Percentiles rank a stretch among this genome's conserved stretches.
Conservation (phyloP, 2,329 filamentous ascomycete species). For the Trichophyton verrucosum region DNA sequence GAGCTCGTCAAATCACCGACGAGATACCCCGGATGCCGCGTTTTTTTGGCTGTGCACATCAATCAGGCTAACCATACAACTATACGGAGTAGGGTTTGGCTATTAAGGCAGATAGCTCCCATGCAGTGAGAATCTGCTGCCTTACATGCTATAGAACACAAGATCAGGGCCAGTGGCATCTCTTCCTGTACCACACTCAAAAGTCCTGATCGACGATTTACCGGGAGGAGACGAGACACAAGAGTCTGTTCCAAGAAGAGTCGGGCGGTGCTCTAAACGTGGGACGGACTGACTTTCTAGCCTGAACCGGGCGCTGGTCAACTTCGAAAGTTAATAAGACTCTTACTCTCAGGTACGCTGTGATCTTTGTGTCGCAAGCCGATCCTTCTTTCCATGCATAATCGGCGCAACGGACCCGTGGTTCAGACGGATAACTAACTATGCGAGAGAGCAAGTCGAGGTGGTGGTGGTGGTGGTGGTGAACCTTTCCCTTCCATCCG, state of each 20-base stretch:
- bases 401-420: neutral
- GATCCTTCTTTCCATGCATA: conserved; percentile 2
- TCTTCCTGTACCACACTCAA: neutral
- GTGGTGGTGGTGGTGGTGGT: too few relatives aligned
- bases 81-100: too few relatives aligned
- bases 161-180: neutral
- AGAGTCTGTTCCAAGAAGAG: neutral
- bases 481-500: neutral
- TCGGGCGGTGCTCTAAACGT: neutral
- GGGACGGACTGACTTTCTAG: neutral
- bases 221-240: neutral
- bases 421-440: neutral
- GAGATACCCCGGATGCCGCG: neutral
- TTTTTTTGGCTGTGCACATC: neutral
- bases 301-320: neutral
- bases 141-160: neutral
- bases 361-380: neutral
- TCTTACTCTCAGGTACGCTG: neutral
- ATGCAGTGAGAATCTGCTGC: neutral
- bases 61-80: neutral
- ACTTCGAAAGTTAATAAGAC: neutral
- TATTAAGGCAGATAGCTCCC: neutral
- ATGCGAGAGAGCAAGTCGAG: neutral
- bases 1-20: neutral
- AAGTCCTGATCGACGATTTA: neutral